Base-by-base conservation (phyloP, 441 rosid genomes). In the Aquilaria agallochum region DNA sequence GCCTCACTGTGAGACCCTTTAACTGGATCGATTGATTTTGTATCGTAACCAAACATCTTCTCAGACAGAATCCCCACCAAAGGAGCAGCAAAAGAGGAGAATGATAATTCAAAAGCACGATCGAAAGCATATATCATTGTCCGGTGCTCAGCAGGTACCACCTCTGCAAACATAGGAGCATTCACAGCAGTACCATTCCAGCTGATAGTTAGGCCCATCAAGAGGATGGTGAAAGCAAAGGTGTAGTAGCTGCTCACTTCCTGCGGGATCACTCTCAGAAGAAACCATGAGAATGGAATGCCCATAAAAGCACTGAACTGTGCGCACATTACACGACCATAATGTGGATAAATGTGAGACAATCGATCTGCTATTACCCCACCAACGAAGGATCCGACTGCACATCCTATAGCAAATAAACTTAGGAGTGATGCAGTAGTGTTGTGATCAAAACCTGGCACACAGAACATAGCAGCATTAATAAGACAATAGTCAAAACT, bases 261-360 rank as follows among this genome's bases (percentile, higher is more conserved):
- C 59, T 84, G 97, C 30, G 99, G 96, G 72, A 95, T 89, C 59
- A 34, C 78, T 64, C 69, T 85, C 14, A 95, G 96, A 13, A 95
- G 91, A 66, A 84, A 71, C 67, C 72, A 70, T 10, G 97, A 89
- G 83, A 87, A 95, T n/a, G 99, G 97, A 49, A 95, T 91, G 59
- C 97, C 99, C 96, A 91, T 95, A 67, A 87, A 74, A 42, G 97
- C 88, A 31, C 97, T 94, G 84, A 94, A 91, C 51, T 94, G 99
- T 0, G 99, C 99, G 54, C 99, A 91, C 82, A 91, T 83, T 48
- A 91, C 78, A 30, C 99, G 88, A 2, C 94, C 99, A 0, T 96
- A 81, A 51, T 87, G 73, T 0, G 97, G 97, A 66, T 74, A 94
- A 1, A 56, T 5, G 8, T 46, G 74, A 0, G 96, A 86, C 68